Evolutionary conservation across 768 basidiomycete species (phyloP).

Genomic region (Auriculariales sp.): DNA sequence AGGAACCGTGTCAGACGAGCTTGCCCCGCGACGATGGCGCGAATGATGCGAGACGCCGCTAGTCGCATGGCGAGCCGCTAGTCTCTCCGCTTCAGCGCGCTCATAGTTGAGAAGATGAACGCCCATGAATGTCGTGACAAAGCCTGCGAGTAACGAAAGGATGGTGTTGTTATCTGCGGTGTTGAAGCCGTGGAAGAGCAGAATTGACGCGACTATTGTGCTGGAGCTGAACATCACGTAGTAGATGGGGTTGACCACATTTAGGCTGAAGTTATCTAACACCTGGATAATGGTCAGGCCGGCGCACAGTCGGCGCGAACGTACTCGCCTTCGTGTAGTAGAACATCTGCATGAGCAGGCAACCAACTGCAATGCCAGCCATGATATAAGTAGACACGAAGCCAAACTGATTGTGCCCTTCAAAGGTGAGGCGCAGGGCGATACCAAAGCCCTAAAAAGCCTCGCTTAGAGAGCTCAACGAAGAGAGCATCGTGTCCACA

Average conservation of each 20-base stretch:
- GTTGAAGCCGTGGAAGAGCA: constrained; percentile 34
- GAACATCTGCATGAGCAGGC: constrained; percentile 24
- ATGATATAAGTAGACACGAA: constrained; percentile 32
- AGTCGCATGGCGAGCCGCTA: no score
- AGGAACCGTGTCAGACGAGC: no score
- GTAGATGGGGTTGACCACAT: constrained; percentile 29
- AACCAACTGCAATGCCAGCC: constrained; percentile 24
- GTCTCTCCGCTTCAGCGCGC: background rate
- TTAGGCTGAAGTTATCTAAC: background rate
- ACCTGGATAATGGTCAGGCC: no score
- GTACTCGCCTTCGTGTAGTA: constrained; percentile 32
- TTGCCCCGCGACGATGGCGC: no score
- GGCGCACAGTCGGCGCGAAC: constrained; percentile 8
- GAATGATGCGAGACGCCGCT: no score
- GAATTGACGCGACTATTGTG: constrained; percentile 29
- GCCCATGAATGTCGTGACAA: constrained; percentile 31
- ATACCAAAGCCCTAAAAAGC: constrained; percentile 34
- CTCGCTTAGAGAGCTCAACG: no score
- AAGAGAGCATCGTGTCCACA: no score
- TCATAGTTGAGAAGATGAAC: constrained; percentile 21
- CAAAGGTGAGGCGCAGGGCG: constrained; percentile 32
- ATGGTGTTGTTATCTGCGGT: constrained; percentile 24
- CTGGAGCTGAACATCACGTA: constrained; percentile 31
- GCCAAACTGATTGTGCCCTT: constrained; percentile 27
- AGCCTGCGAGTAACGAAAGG: constrained; percentile 29